These are phyloP conservation scores for Eleusine coracana DNA, from an alignment of 176 grass and related monocot genomes.

Conservation along the genomic window DNA sequence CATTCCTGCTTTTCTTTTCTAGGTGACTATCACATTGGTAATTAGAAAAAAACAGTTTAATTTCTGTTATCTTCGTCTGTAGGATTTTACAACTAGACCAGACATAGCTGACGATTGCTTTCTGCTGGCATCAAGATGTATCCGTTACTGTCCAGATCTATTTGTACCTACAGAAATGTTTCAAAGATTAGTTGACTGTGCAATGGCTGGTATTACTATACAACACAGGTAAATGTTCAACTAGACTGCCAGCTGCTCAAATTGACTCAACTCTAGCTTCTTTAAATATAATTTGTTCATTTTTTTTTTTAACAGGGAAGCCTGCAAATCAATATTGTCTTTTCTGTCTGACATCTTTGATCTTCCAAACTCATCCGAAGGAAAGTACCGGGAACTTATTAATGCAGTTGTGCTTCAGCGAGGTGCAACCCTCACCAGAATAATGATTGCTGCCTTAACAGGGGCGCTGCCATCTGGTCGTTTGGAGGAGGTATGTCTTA, in stretches of 20 bases:
- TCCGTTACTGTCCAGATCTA: slow-evolving; percentile 88
- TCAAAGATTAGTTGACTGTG: slow-evolving; percentile 79
- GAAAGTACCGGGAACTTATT: slow-evolving; percentile 66
- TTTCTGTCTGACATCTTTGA: slow-evolving; percentile 90
- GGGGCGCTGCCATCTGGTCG: slow-evolving; percentile 87
- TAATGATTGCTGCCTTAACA: slow-evolving; percentile 93
- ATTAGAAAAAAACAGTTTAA: slow-evolving; percentile 5
- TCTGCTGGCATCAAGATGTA: slow-evolving; percentile 94
- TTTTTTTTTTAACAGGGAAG: slow-evolving; percentile 65
- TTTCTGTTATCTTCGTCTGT: slow-evolving; percentile 32
- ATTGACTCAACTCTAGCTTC: slow-evolving; percentile 9
- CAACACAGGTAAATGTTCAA: slow-evolving; percentile 74
- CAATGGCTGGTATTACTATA: slow-evolving; percentile 95
- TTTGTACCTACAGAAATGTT: slow-evolving; percentile 83
- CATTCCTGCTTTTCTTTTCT: slow-evolving; percentile 32
- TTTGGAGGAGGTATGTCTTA: slow-evolving; percentile 73
- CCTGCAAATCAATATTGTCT: slow-evolving; percentile 91
- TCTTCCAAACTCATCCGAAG: slow-evolving; percentile 73
- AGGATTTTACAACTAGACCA: slow-evolving; percentile 99
- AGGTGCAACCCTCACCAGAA: slow-evolving; percentile 85
- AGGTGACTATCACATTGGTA: slow-evolving; percentile 17
- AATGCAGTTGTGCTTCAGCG: slow-evolving; percentile 73
- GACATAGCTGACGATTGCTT: slow-evolving; percentile 99
- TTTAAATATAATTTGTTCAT: slow-evolving; percentile 35
- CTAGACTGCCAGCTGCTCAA: slow-evolving; percentile 5